A percentile compares a stretch with the other conserved stretches of the same genome.
Conservation (phyloP, 306 rosid genomes). For the Quercus parvula region DNA sequence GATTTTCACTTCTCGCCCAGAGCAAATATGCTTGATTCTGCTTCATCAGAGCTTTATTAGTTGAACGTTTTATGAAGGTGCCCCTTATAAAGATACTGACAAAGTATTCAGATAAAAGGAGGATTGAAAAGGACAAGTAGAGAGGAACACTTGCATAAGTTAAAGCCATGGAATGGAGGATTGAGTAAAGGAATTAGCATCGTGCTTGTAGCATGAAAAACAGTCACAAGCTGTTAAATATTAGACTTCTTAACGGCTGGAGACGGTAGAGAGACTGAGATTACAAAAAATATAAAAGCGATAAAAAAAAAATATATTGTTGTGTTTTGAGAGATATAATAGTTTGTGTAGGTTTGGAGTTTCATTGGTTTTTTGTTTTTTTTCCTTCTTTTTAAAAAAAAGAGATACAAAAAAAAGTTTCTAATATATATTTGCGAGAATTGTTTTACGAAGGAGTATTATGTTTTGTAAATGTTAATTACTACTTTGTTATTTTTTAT, state of each 20-base stretch:
- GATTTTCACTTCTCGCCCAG: constrained; percentile 20
- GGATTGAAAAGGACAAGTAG: constrained; percentile 3
- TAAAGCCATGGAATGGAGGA: constrained; percentile 51
- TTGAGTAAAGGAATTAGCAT: constrained; percentile 24
- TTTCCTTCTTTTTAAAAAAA: neutral
- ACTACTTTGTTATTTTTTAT: constrained; percentile 1
- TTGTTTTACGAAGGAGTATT: constrained; percentile 7
- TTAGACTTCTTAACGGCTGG: constrained; percentile 64
- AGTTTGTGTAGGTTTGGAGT: constrained; percentile 17
- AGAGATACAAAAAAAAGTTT: neutral
- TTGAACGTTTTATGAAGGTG: constrained; percentile 30
- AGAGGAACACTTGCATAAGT: constrained; percentile 25
- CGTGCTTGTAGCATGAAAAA: constrained; percentile 42
- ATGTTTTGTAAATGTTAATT: constrained; percentile 12
- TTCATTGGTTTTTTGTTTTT: neutral
- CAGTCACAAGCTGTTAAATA: constrained; percentile 62
- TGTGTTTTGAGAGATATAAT: constrained; percentile 26
- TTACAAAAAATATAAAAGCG: neutral
- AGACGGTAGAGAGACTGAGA: constrained; percentile 3
- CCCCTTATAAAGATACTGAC: constrained; percentile 13
- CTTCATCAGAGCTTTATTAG: constrained; percentile 28
- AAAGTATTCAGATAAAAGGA: constrained; percentile 16
- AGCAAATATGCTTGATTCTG: constrained; percentile 25
- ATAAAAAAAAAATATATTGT: neutral
- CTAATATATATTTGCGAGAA: constrained; percentile 27